These are phyloP conservation scores for Theileria orientalis DNA, from an alignment of 169 alveolate genomes.

Conservation along the genomic window DNA sequence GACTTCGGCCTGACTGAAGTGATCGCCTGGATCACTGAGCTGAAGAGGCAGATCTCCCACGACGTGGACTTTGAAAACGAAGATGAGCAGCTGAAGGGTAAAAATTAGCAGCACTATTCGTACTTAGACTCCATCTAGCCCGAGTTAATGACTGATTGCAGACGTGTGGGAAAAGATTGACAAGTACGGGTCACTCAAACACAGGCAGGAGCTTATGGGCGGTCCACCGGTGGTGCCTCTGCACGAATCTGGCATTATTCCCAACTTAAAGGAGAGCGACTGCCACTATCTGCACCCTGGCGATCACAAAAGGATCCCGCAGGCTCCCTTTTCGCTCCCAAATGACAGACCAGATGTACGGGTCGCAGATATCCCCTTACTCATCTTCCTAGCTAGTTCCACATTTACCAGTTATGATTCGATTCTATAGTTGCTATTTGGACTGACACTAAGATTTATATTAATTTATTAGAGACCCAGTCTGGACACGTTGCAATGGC, in stretches of 20 bases:
- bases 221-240: constrained; percentile 51
- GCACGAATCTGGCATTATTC: constrained; percentile 34
- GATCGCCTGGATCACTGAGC: constrained; percentile 58
- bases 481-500: constrained; percentile 54
- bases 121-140: background rate
- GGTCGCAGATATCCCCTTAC: too few species aligned
- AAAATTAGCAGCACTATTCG: background rate
- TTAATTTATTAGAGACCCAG: constrained; percentile 21
- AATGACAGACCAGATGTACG: constrained; percentile 22
- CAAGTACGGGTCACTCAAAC: constrained; percentile 40
- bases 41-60: constrained; percentile 55
- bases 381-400: too few species aligned
- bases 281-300: constrained; percentile 40
- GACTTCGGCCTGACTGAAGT: constrained; percentile 50
- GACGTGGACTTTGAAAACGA: constrained; percentile 61
- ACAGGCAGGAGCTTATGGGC: constrained; percentile 57
- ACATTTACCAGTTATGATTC: background rate
- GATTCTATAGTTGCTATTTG: too few species aligned
- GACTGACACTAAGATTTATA: background rate
- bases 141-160: background rate
- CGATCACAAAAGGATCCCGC: constrained; percentile 51
- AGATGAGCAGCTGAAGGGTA: constrained; percentile 57
- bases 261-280: constrained; percentile 40
- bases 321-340: constrained; percentile 57
- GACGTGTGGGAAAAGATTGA: constrained; percentile 68